phyloP scores from a whole-genome alignment of 768 basidiomycete genomes.

The Ramaria sp. region DNA sequence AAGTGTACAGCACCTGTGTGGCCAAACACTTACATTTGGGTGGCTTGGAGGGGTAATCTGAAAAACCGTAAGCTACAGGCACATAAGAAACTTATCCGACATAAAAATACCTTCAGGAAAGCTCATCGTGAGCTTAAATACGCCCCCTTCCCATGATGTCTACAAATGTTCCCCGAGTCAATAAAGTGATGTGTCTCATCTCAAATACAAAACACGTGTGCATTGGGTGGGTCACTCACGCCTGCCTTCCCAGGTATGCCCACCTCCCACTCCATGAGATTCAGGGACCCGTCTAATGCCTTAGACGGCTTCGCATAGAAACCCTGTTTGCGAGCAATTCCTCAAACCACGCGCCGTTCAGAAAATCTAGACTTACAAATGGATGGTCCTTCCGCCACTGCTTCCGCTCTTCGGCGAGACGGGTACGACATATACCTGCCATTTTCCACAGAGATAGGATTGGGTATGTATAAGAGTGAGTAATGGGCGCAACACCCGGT shows the following conservation, averaged over 20 bases:
- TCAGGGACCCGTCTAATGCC: constrained; percentile 84
- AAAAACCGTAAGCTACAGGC: constrained; percentile 9
- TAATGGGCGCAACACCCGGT: neutral
- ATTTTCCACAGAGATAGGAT: constrained; percentile 25
- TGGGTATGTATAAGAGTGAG: neutral
- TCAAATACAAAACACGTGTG: neutral
- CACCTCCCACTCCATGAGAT: constrained; percentile 97
- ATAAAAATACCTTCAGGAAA: constrained; percentile 80
- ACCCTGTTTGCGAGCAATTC: constrained; percentile 43
- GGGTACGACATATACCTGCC: constrained; percentile 89
- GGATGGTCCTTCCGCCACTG: constrained; percentile 99
- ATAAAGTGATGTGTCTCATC: neutral
- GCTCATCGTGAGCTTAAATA: constrained; percentile 86
- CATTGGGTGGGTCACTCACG: constrained; percentile 39
- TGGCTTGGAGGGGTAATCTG: constrained; percentile 92
- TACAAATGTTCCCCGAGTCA: constrained; percentile 23
- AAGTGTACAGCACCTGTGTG: neutral
- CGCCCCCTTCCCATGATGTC: constrained; percentile 97
- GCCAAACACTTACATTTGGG: constrained; percentile 64
- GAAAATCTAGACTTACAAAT: constrained; percentile 53
- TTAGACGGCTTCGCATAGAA: constrained; percentile 95
- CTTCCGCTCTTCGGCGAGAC: constrained; percentile 94
- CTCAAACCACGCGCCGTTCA: neutral
- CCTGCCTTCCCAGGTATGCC: constrained; percentile 90
- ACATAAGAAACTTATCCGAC: neutral